Base-by-base conservation (phyloP, 1,284 basidiomycete genomes). In the Dichomitus squalens region DNA sequence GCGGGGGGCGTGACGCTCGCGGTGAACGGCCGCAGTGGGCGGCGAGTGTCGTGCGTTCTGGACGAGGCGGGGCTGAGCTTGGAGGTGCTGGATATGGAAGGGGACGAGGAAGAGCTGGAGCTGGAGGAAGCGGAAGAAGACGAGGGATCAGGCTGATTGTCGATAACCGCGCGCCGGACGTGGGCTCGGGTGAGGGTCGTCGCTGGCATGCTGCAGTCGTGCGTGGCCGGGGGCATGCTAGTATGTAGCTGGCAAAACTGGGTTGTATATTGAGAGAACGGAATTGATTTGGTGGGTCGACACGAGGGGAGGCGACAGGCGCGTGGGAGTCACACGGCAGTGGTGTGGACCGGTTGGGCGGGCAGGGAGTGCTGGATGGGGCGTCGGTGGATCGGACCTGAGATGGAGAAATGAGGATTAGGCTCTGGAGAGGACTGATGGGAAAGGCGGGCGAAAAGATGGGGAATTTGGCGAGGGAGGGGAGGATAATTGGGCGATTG, bases 51-150 rank as follows among this genome's bases (percentile, higher is more conserved):
- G 16, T 90, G 89, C 70, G 81, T 92, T 56, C 70, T 92, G 70
- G 87, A 88, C 69, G 74, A 70, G 58, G 76, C 76, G 50, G 88
- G 88, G 61, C 77, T 74, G 62, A 75, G 73, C 59, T 70, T 91
- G 76, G 89, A 93, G 75, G 79, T 87, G 52, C 75, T 92, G 66
- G 90, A 93, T 77, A 78, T 93, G 75, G 90, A 90, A 75, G 87
- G 81, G 51, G 82, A 83, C 64, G 82, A 81, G 64, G 79, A 77
- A 67, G 85, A 77, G 65, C 73, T 71, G 58, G 73, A 72, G 66
- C 67, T 68, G 53, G 68, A 58, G 38, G 63, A 55, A 52, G 58
- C 51, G 25, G 63, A 59, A 33, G 64, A 59, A 41, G 55, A 39
- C 33, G 63, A 58, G 23, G 59, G 43, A 56, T 60, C 62, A 56